phyloP scores from a whole-genome alignment of 805 yeast genomes.

The Lipomyces sp. region DNA sequence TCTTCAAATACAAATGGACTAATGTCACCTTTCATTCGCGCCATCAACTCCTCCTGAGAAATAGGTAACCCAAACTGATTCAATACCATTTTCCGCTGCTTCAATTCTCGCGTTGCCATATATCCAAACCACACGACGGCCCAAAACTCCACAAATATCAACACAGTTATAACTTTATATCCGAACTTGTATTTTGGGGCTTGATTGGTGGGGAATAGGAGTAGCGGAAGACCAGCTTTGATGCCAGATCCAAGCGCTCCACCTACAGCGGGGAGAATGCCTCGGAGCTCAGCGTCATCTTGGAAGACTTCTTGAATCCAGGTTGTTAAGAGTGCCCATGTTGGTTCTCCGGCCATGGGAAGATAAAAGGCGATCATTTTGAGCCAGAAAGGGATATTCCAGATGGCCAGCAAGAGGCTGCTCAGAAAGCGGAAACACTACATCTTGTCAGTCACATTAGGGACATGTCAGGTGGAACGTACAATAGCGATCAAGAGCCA shows the following conservation, averaged over 20 bases:
- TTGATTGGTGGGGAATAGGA: slow-evolving; percentile 29
- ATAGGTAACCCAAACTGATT: slow-evolving; percentile 12
- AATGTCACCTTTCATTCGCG: background rate
- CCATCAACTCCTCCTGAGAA: background rate
- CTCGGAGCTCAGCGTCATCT: slow-evolving; percentile 31
- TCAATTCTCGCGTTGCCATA: slow-evolving; percentile 23
- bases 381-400: slow-evolving; percentile 24
- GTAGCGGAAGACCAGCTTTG: slow-evolving; percentile 26
- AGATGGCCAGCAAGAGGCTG: slow-evolving; percentile 22
- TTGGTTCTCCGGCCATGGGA: slow-evolving; percentile 26
- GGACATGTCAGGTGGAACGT: background rate
- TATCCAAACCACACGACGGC: slow-evolving; percentile 20
- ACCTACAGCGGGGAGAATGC: slow-evolving; percentile 36
- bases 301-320: slow-evolving; percentile 32
- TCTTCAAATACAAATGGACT: background rate
- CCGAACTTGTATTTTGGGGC: slow-evolving; percentile 32
- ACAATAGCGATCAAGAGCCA: slow-evolving; percentile 35
- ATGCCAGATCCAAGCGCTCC: slow-evolving; percentile 17
- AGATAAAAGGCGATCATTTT: slow-evolving; percentile 23
- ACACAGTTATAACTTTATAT: slow-evolving; percentile 17
- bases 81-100: slow-evolving; percentile 8
- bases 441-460: background rate
- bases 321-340: slow-evolving; percentile 24
- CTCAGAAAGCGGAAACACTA: slow-evolving; percentile 18
- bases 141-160: slow-evolving; percentile 18